A percentile compares a stretch with the other conserved stretches of the same genome.
Conservation (phyloP, 805 yeast genomes). For the Wickerhamiella lipophila region DNA sequence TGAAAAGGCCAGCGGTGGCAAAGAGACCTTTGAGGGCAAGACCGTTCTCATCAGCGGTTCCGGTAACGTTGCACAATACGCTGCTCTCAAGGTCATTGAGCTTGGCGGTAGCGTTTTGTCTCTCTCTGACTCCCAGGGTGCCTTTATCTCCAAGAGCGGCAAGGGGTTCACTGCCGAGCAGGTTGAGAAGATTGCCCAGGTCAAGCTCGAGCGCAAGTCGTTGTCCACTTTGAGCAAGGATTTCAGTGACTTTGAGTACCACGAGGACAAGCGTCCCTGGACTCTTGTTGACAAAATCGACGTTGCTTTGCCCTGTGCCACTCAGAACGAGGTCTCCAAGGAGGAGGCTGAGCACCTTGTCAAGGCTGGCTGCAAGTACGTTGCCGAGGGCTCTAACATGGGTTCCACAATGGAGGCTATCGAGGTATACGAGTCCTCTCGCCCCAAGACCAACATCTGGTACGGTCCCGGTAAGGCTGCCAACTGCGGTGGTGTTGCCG, state of each 20-base stretch:
- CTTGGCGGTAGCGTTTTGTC: constrained; percentile 93
- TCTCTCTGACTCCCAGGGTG: constrained; percentile 88
- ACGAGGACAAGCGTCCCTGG: constrained; percentile 96
- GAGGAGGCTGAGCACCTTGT: constrained; percentile 92
- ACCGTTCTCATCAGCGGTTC: constrained; percentile 94
- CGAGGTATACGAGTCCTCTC: constrained; percentile 65
- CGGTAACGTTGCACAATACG: constrained; percentile 98
- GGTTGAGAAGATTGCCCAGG: constrained; percentile 64
- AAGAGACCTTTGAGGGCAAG: constrained; percentile 84
- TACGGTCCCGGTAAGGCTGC: constrained; percentile 99
- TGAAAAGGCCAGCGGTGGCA: constrained; percentile 79
- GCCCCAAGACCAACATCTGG: constrained; percentile 53
- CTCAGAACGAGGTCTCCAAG: constrained; percentile 95
- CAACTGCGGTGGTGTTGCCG: constrained; percentile 99
- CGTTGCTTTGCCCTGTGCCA: constrained; percentile 94
- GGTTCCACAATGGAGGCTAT: constrained; percentile 98
- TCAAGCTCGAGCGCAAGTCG: constrained; percentile 59
- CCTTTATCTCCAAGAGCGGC: constrained; percentile 50
- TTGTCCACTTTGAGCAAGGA: constrained; percentile 25
- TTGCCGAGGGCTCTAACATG: constrained; percentile 99
- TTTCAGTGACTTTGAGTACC: constrained; percentile 47
- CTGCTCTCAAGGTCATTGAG: constrained; percentile 94
- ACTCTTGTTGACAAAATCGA: constrained; percentile 79
- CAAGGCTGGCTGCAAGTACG: constrained; percentile 79
- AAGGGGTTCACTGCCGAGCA: constrained; percentile 78